phyloP scores from a whole-genome alignment of 805 yeast species.

The Candida mattraensis region DNA sequence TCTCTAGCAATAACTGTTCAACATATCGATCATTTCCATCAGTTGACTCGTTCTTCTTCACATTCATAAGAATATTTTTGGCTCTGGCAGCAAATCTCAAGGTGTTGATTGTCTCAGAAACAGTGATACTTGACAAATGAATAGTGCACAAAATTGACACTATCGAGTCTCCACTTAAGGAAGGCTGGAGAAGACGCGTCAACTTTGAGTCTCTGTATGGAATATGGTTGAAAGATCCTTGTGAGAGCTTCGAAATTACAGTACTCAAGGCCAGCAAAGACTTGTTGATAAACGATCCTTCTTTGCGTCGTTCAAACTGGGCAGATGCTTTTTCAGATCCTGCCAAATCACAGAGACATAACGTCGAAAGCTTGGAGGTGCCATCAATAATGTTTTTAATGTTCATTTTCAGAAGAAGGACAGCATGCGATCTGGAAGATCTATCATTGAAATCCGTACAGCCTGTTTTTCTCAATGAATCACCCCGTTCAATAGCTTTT shows the following conservation, averaged over 20 bases:
- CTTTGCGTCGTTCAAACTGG: constrained; percentile 80
- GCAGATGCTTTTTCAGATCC: constrained; percentile 91
- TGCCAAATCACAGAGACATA: constrained; percentile 91
- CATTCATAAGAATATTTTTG: constrained; percentile 74
- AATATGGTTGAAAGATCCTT: constrained; percentile 50
- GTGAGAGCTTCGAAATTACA: constrained; percentile 75
- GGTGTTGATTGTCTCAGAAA: constrained; percentile 83
- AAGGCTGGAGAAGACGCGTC: constrained; percentile 88
- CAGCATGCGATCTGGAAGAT: constrained; percentile 90
- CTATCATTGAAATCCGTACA: constrained; percentile 88
- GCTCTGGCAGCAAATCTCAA: constrained; percentile 92
- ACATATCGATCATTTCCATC: constrained; percentile 51
- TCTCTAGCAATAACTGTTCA: constrained; percentile 53
- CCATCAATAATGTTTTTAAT: constrained; percentile 42
- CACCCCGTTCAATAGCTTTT: constrained; percentile 64
- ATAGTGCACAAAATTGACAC: constrained; percentile 87
- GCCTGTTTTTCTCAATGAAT: constrained; percentile 72
- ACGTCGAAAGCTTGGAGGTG: constrained; percentile 49
- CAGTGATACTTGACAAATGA: constrained; percentile 57
- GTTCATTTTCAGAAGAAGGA: constrained; percentile 65
- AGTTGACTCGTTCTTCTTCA: constrained; percentile 49
- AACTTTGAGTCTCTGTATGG: constrained; percentile 94
- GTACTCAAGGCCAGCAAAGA: constrained; percentile 88
- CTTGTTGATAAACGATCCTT: constrained; percentile 90
- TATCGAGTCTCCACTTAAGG: constrained; percentile 81